A percentile compares a stretch with the other conserved stretches of the same genome.
phyloP scores from a whole-genome alignment of 192 early-diverging fungal species.

The Coemansia sp. region DNA sequence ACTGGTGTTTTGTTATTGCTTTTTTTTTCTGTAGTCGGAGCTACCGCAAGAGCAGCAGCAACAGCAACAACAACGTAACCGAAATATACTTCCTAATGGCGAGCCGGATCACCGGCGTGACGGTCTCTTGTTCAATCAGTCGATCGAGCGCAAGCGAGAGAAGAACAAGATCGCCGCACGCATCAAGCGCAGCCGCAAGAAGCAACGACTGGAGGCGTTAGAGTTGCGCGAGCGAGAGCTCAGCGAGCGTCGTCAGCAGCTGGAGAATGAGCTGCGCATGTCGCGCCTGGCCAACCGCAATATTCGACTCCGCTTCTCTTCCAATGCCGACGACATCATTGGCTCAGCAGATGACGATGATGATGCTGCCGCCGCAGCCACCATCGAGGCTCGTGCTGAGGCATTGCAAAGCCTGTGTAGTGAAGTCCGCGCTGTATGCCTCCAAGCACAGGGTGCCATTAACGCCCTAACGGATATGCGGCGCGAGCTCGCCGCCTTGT shows the following conservation, averaged over 20 bases:
- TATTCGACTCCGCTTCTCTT: not conserved
- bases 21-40: not conserved
- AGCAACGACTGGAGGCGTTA: constrained; percentile 36
- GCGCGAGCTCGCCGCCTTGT: not conserved
- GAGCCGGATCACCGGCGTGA: not conserved
- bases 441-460: constrained; percentile 7
- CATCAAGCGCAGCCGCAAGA: constrained; percentile 46
- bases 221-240: constrained; percentile 35
- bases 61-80: constrained; percentile 8
- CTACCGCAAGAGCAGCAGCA: not conserved
- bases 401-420: not conserved
- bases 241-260: constrained; percentile 14
- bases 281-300: constrained; percentile 9
- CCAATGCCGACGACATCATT: constrained; percentile 2
- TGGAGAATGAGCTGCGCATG: constrained; percentile 32
- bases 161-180: constrained; percentile 46
- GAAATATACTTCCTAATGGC: constrained; percentile 37
- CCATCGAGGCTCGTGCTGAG: not conserved
- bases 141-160: constrained; percentile 36
- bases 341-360: not conserved
- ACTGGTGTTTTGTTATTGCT: not conserved
- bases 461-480: not conserved
- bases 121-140: constrained; percentile 9
- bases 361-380: not conserved
- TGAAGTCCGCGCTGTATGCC: constrained; percentile 3